These are phyloP conservation scores for Quillaja saponaria DNA, from an alignment of 306 rosid species.

Conservation along the genomic window DNA sequence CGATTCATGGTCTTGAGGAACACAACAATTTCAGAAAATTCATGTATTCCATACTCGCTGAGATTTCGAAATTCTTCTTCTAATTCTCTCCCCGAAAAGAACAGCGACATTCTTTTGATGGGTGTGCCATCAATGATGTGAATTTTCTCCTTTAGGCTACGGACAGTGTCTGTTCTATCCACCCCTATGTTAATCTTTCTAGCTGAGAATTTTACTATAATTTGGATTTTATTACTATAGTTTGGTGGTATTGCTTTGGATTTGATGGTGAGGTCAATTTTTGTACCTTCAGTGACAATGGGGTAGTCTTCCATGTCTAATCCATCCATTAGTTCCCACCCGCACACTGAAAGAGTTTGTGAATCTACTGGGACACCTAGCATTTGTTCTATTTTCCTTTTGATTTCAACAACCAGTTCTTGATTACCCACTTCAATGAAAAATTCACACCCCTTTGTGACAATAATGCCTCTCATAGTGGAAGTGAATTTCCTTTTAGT, in stretches of 20 bases:
- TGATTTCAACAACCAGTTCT: constrained; percentile 67
- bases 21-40: constrained; percentile 62
- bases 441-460: constrained; percentile 45
- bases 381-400: constrained; percentile 69
- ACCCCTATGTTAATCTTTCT: constrained; percentile 58
- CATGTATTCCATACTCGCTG: constrained; percentile 61
- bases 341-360: constrained; percentile 63
- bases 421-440: constrained; percentile 52
- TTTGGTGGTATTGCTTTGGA: constrained; percentile 22
- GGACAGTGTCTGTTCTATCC: constrained; percentile 63
- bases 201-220: constrained; percentile 55
- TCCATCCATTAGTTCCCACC: constrained; percentile 81
- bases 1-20: constrained; percentile 48
- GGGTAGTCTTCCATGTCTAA: constrained; percentile 92
- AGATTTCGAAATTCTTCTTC: constrained; percentile 59
- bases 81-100: constrained; percentile 58
- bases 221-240: constrained; percentile 44
- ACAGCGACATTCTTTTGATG: constrained; percentile 62
- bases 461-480: constrained; percentile 49
- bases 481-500: constrained; percentile 6
- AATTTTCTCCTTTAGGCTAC: constrained; percentile 76
- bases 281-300: constrained; percentile 70
- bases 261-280: constrained; percentile 63
- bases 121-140: constrained; percentile 64
- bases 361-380: constrained; percentile 57